Evolutionary conservation across 179 eudicot species (phyloP), one percentile per base, ranked within the genome.

Genomic region (Silene noctiflora): DNA sequence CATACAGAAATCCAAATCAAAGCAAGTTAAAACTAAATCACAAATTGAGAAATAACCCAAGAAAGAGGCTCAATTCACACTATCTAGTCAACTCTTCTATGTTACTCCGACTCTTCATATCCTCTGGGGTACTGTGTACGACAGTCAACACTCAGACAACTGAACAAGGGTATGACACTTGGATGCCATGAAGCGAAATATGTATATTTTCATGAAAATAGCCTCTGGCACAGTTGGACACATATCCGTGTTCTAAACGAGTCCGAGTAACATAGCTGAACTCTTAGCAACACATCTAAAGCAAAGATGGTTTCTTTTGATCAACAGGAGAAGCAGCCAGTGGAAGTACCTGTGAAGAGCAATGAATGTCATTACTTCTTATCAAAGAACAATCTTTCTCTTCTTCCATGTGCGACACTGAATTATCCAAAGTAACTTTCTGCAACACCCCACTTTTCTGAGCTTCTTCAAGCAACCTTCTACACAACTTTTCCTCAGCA

Each of bases 401-500:
- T 14, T 81, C 88, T 20, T 10, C 62, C 19, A 65, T 73, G 0
- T 55, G 78, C 78, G 67, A 78, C 31, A 82, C 39, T 33, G 39
- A 33, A 33, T 33, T 33, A 5, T 33, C 39, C 39, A 33, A 33
- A 33, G 5, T 42, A 69, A 44, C 72, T 75, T 64, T 78, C 73
- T 73, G 61, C 6, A 75, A 79, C 16, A 79, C 6, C 51, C 81
- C 83, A 71, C 74, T 79, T 75, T 72, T 88, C 72, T 87, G 92
- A 61, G 91, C 88, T 76, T 92, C 96, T 53, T 88, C 91, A 78
- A 86, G 59, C 76, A 91, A 78, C 76, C 72, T 90, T 66, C 81
- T 90, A 55, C 89, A 81, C 66, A 92, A 71, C 59, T 94, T 94
- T 83, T 94, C 96, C 78, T 94, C 98, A 1, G 98, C 98, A 77